phyloP scores from a whole-genome alignment of 2,329 filamentous ascomycete species.

The Sporothrix globosa region DNA sequence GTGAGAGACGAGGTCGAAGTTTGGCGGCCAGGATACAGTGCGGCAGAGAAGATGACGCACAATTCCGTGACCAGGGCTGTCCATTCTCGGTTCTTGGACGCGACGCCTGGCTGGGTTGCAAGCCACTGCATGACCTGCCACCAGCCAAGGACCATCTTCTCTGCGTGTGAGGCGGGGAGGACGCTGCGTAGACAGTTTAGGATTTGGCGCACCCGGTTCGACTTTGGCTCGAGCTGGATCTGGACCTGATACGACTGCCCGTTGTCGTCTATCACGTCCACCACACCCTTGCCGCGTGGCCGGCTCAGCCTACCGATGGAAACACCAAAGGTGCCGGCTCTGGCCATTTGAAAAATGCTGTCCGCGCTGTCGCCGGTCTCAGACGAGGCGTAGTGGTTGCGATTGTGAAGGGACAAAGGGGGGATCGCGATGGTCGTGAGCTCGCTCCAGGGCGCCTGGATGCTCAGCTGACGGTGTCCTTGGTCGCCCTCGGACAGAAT shows the following conservation, averaged over 20 bases:
- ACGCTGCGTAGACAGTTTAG: slow-evolving; percentile 67
- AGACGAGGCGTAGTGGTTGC: slow-evolving; percentile 11
- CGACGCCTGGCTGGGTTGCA: slow-evolving; percentile 42
- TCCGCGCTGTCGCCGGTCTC: not conserved
- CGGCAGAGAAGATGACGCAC: slow-evolving; percentile 61
- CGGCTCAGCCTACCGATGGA: slow-evolving; percentile 61
- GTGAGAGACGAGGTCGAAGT: slow-evolving; percentile 11
- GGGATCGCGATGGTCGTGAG: slow-evolving; percentile 69
- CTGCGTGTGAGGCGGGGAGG: slow-evolving; percentile 61
- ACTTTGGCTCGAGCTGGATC: slow-evolving; percentile 68
- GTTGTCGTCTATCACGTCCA: slow-evolving; percentile 68
- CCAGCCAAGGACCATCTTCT: slow-evolving; percentile 69
- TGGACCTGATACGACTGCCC: slow-evolving; percentile 66
- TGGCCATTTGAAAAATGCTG: slow-evolving; percentile 26
- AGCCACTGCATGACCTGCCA: slow-evolving; percentile 76
- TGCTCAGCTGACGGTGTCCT: slow-evolving; percentile 67
- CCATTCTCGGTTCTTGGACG: slow-evolving; percentile 65
- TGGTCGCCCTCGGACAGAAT: slow-evolving; percentile 68
- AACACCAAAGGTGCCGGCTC: slow-evolving; percentile 43
- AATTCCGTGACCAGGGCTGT: slow-evolving; percentile 67
- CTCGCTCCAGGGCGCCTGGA: slow-evolving; percentile 76
- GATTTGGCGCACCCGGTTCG: slow-evolving; percentile 62
- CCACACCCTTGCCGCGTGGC: slow-evolving; percentile 60
- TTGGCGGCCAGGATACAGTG: slow-evolving; percentile 18
- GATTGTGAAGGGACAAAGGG: slow-evolving; percentile 54